A percentile compares a stretch with the other conserved stretches of the same genome.
Evolutionary conservation across 164 flowering plant species (phyloP).

Genomic region (Aristolochia contorta): DNA sequence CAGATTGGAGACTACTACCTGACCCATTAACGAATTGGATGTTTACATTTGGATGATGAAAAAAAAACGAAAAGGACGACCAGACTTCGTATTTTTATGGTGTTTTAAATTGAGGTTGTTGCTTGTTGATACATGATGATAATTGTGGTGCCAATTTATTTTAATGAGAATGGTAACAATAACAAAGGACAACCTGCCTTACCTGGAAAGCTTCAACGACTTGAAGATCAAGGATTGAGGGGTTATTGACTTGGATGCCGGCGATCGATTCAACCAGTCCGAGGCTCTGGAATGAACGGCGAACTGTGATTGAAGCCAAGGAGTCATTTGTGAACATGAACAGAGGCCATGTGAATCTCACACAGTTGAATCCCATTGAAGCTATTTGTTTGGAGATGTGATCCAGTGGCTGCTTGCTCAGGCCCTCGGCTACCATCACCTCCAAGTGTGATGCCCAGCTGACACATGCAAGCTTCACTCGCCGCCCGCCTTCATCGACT

Average conservation of each 20-base stretch:
- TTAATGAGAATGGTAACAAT: too few species aligned
- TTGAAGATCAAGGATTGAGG: conserved; percentile 53
- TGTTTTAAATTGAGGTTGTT: too few species aligned
- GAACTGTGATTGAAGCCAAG: conserved; percentile 45
- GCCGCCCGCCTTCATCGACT: conserved; percentile 43
- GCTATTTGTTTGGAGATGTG: conserved; percentile 37
- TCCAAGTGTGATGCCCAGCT: conserved; percentile 81
- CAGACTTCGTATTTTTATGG: too few species aligned
- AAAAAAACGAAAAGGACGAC: too few species aligned
- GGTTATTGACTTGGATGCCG: conserved; percentile 62
- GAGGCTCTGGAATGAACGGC: conserved; percentile 51
- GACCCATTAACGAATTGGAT: background rate
- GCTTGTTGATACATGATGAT: too few species aligned
- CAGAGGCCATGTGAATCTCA: conserved; percentile 78
- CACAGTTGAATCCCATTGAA: conserved; percentile 76
- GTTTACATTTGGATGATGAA: too few species aligned
- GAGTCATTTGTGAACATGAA: conserved; percentile 53
- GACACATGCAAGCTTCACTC: conserved; percentile 79
- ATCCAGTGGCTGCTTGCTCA: conserved; percentile 69
- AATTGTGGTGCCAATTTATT: too few species aligned
- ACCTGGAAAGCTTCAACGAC: conserved; percentile 73
- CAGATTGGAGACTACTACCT: conserved; percentile 68
- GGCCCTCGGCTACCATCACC: conserved; percentile 75
- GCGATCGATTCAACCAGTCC: conserved; percentile 53
- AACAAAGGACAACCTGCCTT: background rate